Evolutionary conservation across 1,284 basidiomycete genomes (phyloP).

Genomic region (Schizophyllum amplum): DNA sequence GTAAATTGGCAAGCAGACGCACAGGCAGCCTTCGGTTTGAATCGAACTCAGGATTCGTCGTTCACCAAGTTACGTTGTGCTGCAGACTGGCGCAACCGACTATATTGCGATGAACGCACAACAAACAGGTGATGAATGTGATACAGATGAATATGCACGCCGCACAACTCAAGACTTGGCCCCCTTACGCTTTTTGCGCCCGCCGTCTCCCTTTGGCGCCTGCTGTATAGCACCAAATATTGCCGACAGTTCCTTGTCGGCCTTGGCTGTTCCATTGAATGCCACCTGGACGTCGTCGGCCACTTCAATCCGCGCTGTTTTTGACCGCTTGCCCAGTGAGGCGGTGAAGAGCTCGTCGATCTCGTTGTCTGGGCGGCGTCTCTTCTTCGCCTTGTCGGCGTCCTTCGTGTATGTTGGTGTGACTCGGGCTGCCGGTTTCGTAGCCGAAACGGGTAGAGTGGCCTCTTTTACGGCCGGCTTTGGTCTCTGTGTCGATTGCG

Average conservation of each 20-base stretch:
- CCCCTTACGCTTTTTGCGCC: neutral
- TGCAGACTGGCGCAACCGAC: too few species aligned
- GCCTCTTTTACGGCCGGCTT: slow-evolving; percentile 6
- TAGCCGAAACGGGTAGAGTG: neutral
- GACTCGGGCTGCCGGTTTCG: slow-evolving; percentile 6
- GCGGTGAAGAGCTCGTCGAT: slow-evolving; percentile 65
- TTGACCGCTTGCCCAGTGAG: slow-evolving; percentile 35
- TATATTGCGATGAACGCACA: too few species aligned
- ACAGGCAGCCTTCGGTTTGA: too few species aligned
- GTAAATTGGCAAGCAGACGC: too few species aligned
- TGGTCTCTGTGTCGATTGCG: slow-evolving; percentile 31
- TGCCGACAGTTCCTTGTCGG: neutral
- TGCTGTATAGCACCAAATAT: neutral
- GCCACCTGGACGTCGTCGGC: neutral
- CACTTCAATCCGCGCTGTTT: neutral
- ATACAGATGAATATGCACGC: neutral
- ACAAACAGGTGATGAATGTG: neutral
- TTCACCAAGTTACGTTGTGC: too few species aligned
- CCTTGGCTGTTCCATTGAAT: neutral
- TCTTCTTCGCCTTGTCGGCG: slow-evolving; percentile 23
- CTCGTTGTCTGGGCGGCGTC: slow-evolving; percentile 41
- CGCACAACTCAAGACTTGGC: neutral
- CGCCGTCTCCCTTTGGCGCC: neutral
- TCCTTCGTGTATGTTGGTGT: slow-evolving; percentile 2
- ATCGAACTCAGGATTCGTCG: too few species aligned